Percentiles rank a stretch among this genome's conserved stretches.
phyloP scores from a whole-genome alignment of 495 filamentous ascomycete genomes.

The Lophiotrema nucula region DNA sequence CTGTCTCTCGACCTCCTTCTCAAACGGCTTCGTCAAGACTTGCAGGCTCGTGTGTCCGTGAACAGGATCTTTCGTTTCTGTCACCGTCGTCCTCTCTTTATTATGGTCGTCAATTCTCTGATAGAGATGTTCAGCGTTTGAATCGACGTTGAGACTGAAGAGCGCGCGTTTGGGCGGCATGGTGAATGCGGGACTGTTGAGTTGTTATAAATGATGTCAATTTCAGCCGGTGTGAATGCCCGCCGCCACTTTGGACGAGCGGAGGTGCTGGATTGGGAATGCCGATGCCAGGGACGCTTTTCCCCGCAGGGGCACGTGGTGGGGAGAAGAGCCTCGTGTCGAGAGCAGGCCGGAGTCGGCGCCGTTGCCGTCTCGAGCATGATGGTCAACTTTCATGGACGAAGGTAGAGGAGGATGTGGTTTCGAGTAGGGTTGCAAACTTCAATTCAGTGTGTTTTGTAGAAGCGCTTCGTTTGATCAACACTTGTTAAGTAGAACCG shows the following conservation, averaged over 20 bases:
- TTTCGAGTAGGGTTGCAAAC: too few relatives aligned
- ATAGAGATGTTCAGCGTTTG: slow-evolving; percentile 9
- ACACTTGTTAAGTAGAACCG: too few relatives aligned
- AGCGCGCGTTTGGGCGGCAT: slow-evolving; percentile 19
- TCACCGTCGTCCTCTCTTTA: slow-evolving; percentile 5
- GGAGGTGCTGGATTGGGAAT: slow-evolving; percentile 17
- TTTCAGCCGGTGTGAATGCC: background rate
- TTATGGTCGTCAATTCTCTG: slow-evolving; percentile 9
- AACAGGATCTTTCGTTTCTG: background rate
- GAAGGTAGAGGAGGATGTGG: too few relatives aligned
- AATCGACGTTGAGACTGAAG: slow-evolving; percentile 24
- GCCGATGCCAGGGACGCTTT: slow-evolving; percentile 1
- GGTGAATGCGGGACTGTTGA: background rate
- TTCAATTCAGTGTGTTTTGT: too few relatives aligned
- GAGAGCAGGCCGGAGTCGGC: too few relatives aligned
- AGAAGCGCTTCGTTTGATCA: too few relatives aligned
- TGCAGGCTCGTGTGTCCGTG: slow-evolving; percentile 5
- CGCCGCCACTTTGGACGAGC: slow-evolving; percentile 12
- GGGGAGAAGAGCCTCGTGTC: background rate
- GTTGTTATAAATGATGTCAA: slow-evolving; percentile 12
- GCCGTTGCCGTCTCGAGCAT: too few relatives aligned
- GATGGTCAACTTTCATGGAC: too few relatives aligned
- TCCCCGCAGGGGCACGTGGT: background rate
- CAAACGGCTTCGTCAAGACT: slow-evolving; percentile 13
- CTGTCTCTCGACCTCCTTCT: slow-evolving; percentile 3